Conservation (phyloP, 1,284 basidiomycete genomes). For the Gomphus bonarii region DNA sequence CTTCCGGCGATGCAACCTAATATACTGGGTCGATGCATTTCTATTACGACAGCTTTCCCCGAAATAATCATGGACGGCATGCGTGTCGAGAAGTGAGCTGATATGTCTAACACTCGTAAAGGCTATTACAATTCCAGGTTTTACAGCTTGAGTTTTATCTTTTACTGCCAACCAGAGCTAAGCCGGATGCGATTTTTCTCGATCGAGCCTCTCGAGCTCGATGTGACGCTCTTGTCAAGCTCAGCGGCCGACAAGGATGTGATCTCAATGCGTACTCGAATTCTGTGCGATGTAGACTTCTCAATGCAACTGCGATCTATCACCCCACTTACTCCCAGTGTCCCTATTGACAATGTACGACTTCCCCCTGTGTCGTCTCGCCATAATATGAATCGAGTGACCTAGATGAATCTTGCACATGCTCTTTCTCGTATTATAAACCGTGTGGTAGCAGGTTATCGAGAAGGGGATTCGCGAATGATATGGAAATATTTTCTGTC, state of each 20-base stretch:
- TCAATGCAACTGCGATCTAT: neutral
- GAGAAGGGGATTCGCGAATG: neutral
- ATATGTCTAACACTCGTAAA: neutral
- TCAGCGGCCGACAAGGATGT: constrained; percentile 1
- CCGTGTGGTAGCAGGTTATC: neutral
- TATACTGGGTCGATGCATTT: neutral
- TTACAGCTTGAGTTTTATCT: constrained; percentile 23
- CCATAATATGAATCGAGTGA: neutral
- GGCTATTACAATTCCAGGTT: neutral
- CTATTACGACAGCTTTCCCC: neutral
- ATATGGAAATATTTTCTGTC: neutral
- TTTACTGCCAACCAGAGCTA: constrained; percentile 39
- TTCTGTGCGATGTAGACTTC: neutral
- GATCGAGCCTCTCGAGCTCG: constrained; percentile 29
- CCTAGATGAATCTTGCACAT: constrained; percentile 9
- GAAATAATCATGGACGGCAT: constrained; percentile 6
- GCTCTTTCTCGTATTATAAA: neutral
- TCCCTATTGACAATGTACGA: constrained; percentile 1
- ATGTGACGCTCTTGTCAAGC: constrained; percentile 15
- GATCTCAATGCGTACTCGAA: constrained; percentile 4
- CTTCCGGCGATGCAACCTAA: neutral
- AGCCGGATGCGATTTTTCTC: constrained; percentile 46
- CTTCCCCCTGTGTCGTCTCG: neutral
- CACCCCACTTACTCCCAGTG: neutral
- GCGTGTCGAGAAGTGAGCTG: neutral